These are phyloP conservation scores for Ogataea pilisensis DNA, from an alignment of 805 yeast species.

Conservation along the genomic window DNA sequence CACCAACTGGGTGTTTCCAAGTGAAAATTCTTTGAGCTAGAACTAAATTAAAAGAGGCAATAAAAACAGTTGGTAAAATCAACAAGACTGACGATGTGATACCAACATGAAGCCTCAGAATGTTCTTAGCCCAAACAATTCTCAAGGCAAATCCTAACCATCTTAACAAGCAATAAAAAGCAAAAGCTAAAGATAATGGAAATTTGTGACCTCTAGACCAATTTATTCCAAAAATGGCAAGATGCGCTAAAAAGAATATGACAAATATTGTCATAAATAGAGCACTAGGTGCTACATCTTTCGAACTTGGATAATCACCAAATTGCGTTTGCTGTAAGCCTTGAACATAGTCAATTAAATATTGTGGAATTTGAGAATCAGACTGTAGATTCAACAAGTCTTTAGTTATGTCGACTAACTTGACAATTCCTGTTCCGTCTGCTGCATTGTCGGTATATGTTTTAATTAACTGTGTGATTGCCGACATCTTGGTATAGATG, in stretches of 20 bases:
- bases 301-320: constrained; percentile 55
- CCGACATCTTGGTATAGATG: constrained; percentile 12
- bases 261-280: constrained; percentile 52
- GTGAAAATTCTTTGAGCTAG: constrained; percentile 71
- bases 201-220: constrained; percentile 56
- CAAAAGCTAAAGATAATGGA: constrained; percentile 49
- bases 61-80: constrained; percentile 52
- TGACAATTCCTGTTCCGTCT: constrained; percentile 44
- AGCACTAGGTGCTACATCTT: constrained; percentile 58
- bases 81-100: constrained; percentile 53
- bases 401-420: constrained; percentile 32
- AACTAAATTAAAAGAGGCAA: constrained; percentile 57
- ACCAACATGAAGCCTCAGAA: constrained; percentile 44
- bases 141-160: constrained; percentile 58
- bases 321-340: constrained; percentile 46
- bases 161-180: constrained; percentile 49
- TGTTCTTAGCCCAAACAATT: constrained; percentile 54
- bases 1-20: constrained; percentile 74
- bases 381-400: constrained; percentile 13
- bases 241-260: constrained; percentile 44
- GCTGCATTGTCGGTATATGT: constrained; percentile 40
- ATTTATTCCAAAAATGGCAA: constrained; percentile 44
- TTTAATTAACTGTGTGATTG: constrained; percentile 18
- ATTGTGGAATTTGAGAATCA: constrained; percentile 34
- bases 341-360: constrained; percentile 34